A percentile compares a stretch with the other conserved stretches of the same genome.
Conservation (phyloP, 2,329 filamentous ascomycete species). For the Capronia coronata region DNA sequence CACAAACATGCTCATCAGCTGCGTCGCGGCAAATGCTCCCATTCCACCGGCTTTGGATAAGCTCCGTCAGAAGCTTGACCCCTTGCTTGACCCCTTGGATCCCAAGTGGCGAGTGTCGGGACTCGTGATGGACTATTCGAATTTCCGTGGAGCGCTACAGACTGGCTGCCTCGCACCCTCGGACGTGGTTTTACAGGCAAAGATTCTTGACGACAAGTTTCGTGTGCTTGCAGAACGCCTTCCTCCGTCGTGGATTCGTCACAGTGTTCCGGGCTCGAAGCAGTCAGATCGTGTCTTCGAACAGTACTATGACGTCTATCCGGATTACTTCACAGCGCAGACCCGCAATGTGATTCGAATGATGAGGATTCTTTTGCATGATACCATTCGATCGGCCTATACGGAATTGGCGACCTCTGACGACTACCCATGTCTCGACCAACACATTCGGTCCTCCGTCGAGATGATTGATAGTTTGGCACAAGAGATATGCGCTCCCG, state of each 20-base stretch:
- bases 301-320: slow-evolving; percentile 31
- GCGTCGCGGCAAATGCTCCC: slow-evolving; percentile 26
- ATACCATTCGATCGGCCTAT: slow-evolving; percentile 21
- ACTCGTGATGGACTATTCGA: slow-evolving; percentile 30
- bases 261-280: slow-evolving; percentile 9
- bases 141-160: slow-evolving; percentile 26
- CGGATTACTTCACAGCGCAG: slow-evolving; percentile 30
- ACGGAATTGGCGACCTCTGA: neutral
- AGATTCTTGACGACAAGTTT: slow-evolving; percentile 29
- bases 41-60: slow-evolving; percentile 40
- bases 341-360: slow-evolving; percentile 32
- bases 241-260: slow-evolving; percentile 13
- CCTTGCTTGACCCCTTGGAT: slow-evolving; percentile 27
- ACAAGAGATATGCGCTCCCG: slow-evolving; percentile 32
- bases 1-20: slow-evolving; percentile 32
- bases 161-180: slow-evolving; percentile 15
- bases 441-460: slow-evolving; percentile 10
- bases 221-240: slow-evolving; percentile 23
- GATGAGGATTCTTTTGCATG: slow-evolving; percentile 33
- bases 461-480: slow-evolving; percentile 28
- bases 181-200: slow-evolving; percentile 24
- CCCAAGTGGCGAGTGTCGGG: slow-evolving; percentile 33
- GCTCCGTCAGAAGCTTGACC: slow-evolving; percentile 33
- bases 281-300: slow-evolving; percentile 22
- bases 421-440: neutral